A percentile compares a stretch with the other conserved stretches of the same genome.
phyloP scores from a whole-genome alignment of 257 asterid species.

The Cynanchum wilfordii region DNA sequence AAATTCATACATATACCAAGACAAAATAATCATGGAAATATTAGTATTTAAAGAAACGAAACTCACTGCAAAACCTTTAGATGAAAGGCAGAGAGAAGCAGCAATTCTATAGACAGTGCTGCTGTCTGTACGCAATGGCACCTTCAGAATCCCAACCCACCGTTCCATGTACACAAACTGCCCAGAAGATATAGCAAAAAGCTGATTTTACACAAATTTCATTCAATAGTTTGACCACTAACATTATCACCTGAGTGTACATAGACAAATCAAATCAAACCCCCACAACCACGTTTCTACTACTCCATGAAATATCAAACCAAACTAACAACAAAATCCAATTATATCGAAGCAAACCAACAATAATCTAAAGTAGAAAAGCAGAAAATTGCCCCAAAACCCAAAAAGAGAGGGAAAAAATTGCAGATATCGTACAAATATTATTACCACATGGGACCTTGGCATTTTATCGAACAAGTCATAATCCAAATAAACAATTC shows the following conservation, averaged over 20 bases:
- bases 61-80: conserved; percentile 60
- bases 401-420: neutral
- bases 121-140: conserved; percentile 56
- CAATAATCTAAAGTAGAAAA: neutral
- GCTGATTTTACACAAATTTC: neutral
- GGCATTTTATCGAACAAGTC: conserved; percentile 10
- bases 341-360: neutral
- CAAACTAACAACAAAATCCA: neutral
- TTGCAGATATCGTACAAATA: neutral
- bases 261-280: neutral
- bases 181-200: neutral
- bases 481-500: neutral
- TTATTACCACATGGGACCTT: neutral
- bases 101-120: conserved; percentile 59
- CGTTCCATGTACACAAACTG: conserved; percentile 56
- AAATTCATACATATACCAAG: neutral
- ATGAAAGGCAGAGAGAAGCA: conserved; percentile 68
- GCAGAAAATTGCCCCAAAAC: neutral
- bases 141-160: conserved; percentile 73
- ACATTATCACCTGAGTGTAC: neutral
- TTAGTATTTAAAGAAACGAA: neutral
- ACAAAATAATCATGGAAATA: neutral
- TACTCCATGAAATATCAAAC: neutral
- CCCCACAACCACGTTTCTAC: neutral
- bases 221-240: neutral